Base-by-base conservation (phyloP, 2,329 filamentous ascomycete genomes). In the Pseudopithomyces chartarum region DNA sequence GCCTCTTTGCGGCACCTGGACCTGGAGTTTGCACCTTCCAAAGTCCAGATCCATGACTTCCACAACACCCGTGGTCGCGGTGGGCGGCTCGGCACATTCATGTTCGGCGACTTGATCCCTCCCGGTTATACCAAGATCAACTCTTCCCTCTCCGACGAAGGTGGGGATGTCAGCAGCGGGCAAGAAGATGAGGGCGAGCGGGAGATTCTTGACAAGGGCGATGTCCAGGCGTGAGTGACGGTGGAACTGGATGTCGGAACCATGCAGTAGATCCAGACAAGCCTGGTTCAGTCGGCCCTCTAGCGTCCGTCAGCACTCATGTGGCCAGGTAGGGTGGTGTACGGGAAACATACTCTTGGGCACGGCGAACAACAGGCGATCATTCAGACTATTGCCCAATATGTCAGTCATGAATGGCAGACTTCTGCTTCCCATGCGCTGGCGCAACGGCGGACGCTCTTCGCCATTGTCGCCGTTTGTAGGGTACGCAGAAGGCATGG, bases 141-240 rank as follows among this genome's bases (percentile, higher is more conserved):
- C 92, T 60, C 89, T 89, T 56, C 95, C 95, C 79, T 98, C 93
- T 55, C 94, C 94, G 46, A 99, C 93, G 73, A 98, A 98, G 38
- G 92, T 97, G 5, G 95, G 95, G 73, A 99, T 99, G 76, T 99
- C 95, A 65, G 92, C 93, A 36, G 94, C 95, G 29, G 95, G 95
- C 23, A 99, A 90, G 82, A 99, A 99, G 73, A 99, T 88, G 58
- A 99, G 90, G 15, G 95, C 95, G 68, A 99, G 92, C 34, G 91
- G 91, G 26, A 95, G 87, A 80, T 99, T 99, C 83, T 97, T 96
- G 73, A 98, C 95, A 23, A 99, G 88, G 15, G 95, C 95, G 73
- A 99, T 97, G 77, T 99, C 95, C 69, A 98, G 90, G 57, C 95
- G 90, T 76, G 90, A 92, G 82, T 97, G 92, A 73, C 95, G 89